Conservation (phyloP, 371 early-diverging fungal species). For the Mortierella sp. region DNA sequence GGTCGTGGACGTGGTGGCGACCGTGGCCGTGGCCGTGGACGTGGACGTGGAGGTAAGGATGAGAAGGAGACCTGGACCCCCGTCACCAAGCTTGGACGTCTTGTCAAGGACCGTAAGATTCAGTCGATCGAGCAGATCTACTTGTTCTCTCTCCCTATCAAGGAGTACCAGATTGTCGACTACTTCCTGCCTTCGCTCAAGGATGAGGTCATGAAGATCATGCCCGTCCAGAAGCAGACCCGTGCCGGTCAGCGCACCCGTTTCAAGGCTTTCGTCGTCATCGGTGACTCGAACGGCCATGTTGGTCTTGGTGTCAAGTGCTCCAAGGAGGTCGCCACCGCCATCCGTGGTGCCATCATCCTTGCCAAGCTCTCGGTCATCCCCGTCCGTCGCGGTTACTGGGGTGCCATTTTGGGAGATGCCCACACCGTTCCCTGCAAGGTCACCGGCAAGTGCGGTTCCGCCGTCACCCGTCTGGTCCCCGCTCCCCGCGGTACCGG, state of each 20-base stretch:
- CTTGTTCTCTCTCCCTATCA: slow-evolving; percentile 97
- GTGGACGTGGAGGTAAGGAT: slow-evolving; percentile 87
- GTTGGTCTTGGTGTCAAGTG: slow-evolving; percentile 99
- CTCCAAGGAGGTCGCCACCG: slow-evolving; percentile 99
- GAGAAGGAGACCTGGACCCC: slow-evolving; percentile 93
- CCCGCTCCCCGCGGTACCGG: slow-evolving; percentile 99
- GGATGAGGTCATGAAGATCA: slow-evolving; percentile 99
- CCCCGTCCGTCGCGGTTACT: slow-evolving; percentile 99
- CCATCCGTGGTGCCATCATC: slow-evolving; percentile 98
- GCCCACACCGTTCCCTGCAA: slow-evolving; percentile 99
- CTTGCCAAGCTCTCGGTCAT: slow-evolving; percentile 83
- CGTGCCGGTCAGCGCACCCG: slow-evolving; percentile 99
- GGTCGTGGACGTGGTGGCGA: slow-evolving; percentile 86
- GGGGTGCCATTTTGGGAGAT: slow-evolving; percentile 97
- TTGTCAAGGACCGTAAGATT: slow-evolving; percentile 94
- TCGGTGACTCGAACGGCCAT: slow-evolving; percentile 98
- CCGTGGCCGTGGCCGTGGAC: slow-evolving; percentile 83
- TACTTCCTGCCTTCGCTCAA: slow-evolving; percentile 96
- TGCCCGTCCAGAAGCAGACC: slow-evolving; percentile 99
- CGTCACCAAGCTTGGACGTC: slow-evolving; percentile 98
- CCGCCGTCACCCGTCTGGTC: slow-evolving; percentile 93
- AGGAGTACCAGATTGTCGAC: slow-evolving; percentile 99
- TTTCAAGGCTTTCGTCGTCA: slow-evolving; percentile 99
- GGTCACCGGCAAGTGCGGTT: slow-evolving; percentile 99
- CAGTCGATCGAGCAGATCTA: slow-evolving; percentile 92